Evolutionary conservation across 495 filamentous ascomycete genomes (phyloP), one percentile per base, ranked within the genome.

Genomic region (Penicillium salamii): DNA sequence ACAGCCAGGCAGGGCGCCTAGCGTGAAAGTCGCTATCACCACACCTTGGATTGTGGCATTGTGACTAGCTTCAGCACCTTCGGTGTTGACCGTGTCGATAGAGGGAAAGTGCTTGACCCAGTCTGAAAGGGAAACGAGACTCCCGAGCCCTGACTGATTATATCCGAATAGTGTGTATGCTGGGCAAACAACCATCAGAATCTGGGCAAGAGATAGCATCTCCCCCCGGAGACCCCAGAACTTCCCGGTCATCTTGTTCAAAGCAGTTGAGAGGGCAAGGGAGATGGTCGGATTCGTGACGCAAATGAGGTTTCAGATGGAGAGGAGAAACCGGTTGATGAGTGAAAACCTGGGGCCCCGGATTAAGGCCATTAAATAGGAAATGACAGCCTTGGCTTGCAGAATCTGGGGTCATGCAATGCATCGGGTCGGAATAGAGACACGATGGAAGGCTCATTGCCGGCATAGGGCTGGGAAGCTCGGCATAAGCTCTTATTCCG

Each of bases 1-100:
- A 9, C 55, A 52, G 5, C 66, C 66, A 9, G 55, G 41, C 6
- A 69, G 28, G 7, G 57, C 58, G 2, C 64, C 66, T 13, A 69
- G 50, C 11, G 54, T 61, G 39, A 63, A 69, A 18, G 60, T 55
- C 3, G 63, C 61, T 23, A 62, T 59, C 2, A 67, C 64, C 11
- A 58, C 63, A 14, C 66, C 66, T 50, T 67, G 57, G 14, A 56
- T 59, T 41, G 55, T 71, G 49, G 47, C 61, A 51, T 42, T 63
- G 53, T 57, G 55, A 48, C 20, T 42, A 12, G 59, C 63, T 7
- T 61, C 37, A 0, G 50, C 58, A 5, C 63, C 65, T 3, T 37
- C 53, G 3, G 64, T 66, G 49, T 67, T 60, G 11, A 66, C 50
- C 0, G 71, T 78, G 49, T 78, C 69, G 52, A 78, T 72, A 18